Percentiles rank a stretch among this genome's conserved stretches.
Conservation (phyloP, 2,329 filamentous ascomycete genomes). For the Sarocladiaceae sp. region DNA sequence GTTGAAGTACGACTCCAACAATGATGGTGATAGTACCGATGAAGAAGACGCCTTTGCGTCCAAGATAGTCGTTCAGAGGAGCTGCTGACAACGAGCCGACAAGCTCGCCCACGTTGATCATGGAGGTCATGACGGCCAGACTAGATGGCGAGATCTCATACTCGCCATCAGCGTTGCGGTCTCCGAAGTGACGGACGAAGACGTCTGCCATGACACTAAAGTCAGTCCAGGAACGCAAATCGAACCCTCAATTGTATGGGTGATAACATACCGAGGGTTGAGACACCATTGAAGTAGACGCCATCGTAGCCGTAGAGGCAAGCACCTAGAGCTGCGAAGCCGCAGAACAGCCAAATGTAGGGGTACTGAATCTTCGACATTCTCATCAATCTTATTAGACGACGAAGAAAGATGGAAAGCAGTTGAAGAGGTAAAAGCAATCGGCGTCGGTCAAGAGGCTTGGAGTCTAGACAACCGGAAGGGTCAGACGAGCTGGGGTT, state of each 20-base stretch:
- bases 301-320: conserved; percentile 31
- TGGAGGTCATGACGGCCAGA: conserved; percentile 26
- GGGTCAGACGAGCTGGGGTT: background rate
- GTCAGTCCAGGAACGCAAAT: too few relatives aligned
- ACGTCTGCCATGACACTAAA: conserved; percentile 17
- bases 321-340: conserved; percentile 29
- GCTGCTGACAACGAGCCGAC: conserved; percentile 28
- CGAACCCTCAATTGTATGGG: too few relatives aligned
- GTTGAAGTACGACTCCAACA: conserved; percentile 19
- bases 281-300: conserved; percentile 30
- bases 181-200: conserved; percentile 27
- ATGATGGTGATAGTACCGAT: conserved; percentile 21
- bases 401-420: conserved; percentile 15
- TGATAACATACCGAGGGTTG: conserved; percentile 23
- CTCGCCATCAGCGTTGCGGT: conserved; percentile 18
- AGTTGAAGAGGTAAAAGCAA: background rate
- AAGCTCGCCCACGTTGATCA: conserved; percentile 33
- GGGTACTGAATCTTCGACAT: conserved; percentile 23
- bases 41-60: conserved; percentile 26
- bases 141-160: conserved; percentile 21
- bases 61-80: conserved; percentile 28
- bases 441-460: background rate
- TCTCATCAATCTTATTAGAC: too few relatives aligned
- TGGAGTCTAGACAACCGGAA: background rate
- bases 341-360: conserved; percentile 26